Conservation (phyloP, 2,329 filamentous ascomycete genomes). For the Pezicula rhizophila region DNA sequence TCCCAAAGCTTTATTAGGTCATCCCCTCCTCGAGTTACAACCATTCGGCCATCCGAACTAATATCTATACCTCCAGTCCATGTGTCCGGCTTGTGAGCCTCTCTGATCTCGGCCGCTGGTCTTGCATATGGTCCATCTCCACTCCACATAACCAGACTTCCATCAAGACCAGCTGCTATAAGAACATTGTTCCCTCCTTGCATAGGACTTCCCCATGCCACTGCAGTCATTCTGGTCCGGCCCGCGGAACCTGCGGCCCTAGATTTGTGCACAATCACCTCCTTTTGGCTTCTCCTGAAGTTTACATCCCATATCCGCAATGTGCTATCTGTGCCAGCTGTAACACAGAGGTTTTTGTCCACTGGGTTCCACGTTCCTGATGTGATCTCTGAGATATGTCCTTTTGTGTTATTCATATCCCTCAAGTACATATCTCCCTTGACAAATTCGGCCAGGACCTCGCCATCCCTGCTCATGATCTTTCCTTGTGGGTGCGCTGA, state of each 20-base stretch:
- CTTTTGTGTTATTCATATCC: conserved; percentile 97
- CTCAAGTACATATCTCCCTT: conserved; percentile 98
- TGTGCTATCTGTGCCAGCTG: conserved; percentile 91
- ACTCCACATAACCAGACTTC: conserved; percentile 84
- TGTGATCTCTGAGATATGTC: conserved; percentile 87
- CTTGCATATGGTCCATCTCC: conserved; percentile 81
- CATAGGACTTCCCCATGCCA: conserved; percentile 73
- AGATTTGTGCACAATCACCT: conserved; percentile 94
- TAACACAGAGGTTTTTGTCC: conserved; percentile 78
- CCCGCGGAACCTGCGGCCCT: conserved; percentile 82
- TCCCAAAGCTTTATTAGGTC: conserved; percentile 96
- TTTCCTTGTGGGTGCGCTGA: conserved; percentile 87
- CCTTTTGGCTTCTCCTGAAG: conserved; percentile 80
- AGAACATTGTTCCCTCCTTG: conserved; percentile 77
- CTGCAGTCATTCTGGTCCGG: conserved; percentile 86
- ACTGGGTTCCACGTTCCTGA: conserved; percentile 87
- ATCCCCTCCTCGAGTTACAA: conserved; percentile 87
- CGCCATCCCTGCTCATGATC: conserved; percentile 83
- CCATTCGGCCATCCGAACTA: conserved; percentile 81
- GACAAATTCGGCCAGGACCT: conserved; percentile 77
- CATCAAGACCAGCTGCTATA: conserved; percentile 79
- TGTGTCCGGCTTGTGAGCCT: conserved; percentile 75
- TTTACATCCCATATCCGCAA: conserved; percentile 96
- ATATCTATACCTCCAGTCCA: conserved; percentile 93
- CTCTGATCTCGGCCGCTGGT: conserved; percentile 74